Conservation (phyloP, 2,329 filamentous ascomycete species). For the Exophiala mesophila region DNA sequence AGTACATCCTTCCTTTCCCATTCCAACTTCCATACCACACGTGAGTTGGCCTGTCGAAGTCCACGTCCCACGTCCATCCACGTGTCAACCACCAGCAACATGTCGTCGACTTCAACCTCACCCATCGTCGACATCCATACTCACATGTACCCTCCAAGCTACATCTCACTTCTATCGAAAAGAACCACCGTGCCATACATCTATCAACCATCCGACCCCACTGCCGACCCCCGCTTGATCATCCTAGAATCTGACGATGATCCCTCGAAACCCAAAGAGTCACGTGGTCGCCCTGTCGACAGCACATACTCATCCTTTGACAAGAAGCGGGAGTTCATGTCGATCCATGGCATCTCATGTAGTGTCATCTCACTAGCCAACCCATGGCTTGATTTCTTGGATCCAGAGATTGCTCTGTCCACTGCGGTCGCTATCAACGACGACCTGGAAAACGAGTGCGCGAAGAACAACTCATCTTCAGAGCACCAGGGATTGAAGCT, state of each 20-base stretch:
- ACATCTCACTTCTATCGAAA: conserved; percentile 53
- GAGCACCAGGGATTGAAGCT: conserved; percentile 44
- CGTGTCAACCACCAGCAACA: no score
- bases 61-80: no score
- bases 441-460: conserved; percentile 71
- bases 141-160: conserved; percentile 58
- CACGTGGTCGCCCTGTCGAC: conserved; percentile 74
- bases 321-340: conserved; percentile 83
- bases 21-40: no score
- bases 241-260: conserved; percentile 45
- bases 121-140: conserved; percentile 57
- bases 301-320: conserved; percentile 74
- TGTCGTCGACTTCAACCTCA: conserved; percentile 7
- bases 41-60: no score
- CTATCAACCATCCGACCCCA: conserved; percentile 34
- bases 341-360: conserved; percentile 71
- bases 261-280: conserved; percentile 33
- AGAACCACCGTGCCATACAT: conserved; percentile 46
- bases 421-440: conserved; percentile 68
- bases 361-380: conserved; percentile 88
- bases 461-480: conserved; percentile 33
- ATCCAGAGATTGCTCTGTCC: conserved; percentile 53
- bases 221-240: conserved; percentile 38
- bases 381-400: conserved; percentile 86
- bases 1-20: no score